Conservation (phyloP, 2,329 filamentous ascomycete species). For the Aureobasidium sp. region DNA sequence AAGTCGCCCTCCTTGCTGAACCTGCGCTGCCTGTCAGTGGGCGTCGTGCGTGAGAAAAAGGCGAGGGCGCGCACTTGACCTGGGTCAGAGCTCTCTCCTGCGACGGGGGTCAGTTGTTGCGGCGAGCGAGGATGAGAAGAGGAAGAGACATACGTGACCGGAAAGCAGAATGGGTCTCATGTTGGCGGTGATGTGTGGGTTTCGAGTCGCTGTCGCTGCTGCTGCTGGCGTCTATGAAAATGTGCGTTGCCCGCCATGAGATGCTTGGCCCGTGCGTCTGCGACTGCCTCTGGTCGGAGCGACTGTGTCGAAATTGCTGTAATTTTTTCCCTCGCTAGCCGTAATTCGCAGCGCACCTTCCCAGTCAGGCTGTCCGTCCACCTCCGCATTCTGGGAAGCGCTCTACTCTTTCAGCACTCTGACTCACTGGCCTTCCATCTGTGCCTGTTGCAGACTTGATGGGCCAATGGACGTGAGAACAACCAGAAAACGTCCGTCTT, state of each 20-base stretch:
- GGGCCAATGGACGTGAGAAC: neutral
- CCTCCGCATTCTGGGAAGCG: neutral
- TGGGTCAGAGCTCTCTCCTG: constrained; percentile 90
- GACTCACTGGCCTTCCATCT: neutral
- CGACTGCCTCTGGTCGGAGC: neutral
- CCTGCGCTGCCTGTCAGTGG: constrained; percentile 37
- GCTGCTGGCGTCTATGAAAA: constrained; percentile 6
- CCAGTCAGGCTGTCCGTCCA: neutral
- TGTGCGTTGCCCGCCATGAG: constrained; percentile 5
- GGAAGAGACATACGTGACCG: constrained; percentile 64
- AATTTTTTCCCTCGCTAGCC: neutral
- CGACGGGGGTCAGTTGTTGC: neutral
- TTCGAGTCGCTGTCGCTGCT: neutral
- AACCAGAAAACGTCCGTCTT: too few species aligned
- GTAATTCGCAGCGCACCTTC: neutral
- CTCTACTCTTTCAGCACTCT: neutral
- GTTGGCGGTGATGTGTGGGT: constrained; percentile 36
- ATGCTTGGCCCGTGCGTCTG: constrained; percentile 3
- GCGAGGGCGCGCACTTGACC: constrained; percentile 58
- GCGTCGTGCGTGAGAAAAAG: neutral
- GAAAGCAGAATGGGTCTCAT: constrained; percentile 97
- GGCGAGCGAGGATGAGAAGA: neutral
- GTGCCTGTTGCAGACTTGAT: too few species aligned
- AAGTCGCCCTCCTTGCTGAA: constrained; percentile 95
- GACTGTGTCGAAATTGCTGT: neutral